Evolutionary conservation across 2,329 filamentous ascomycete genomes (phyloP).

Genomic region (Paecilomyces sp.): DNA sequence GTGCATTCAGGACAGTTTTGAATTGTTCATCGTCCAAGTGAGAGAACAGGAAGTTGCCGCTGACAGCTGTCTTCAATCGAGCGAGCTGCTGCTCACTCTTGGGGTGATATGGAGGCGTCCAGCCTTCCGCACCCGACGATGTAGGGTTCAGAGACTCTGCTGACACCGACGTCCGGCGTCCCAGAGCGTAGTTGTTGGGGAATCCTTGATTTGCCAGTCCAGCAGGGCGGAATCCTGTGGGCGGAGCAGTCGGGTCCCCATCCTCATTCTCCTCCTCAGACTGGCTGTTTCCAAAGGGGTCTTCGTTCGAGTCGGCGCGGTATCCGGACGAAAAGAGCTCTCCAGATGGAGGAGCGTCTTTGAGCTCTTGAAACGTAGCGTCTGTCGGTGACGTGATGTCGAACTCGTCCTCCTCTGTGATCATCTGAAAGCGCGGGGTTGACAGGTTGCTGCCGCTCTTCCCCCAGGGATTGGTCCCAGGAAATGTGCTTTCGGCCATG

Average conservation of each 20-base stretch:
- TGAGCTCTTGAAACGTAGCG: constrained; percentile 46
- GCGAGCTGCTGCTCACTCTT: constrained; percentile 76
- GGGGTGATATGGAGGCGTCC: constrained; percentile 76
- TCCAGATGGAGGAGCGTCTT: constrained; percentile 18
- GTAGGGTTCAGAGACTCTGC: constrained; percentile 92
- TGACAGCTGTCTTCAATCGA: constrained; percentile 73
- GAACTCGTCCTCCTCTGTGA: constrained; percentile 75
- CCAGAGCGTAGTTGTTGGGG: constrained; percentile 89
- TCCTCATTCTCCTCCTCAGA: constrained; percentile 20
- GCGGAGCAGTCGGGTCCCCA: constrained; percentile 13
- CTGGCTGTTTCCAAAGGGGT: constrained; percentile 27
- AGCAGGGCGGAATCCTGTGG: constrained; percentile 16
- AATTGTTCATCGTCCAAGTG: constrained; percentile 93
- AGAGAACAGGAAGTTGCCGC: constrained; percentile 86
- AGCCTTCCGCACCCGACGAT: constrained; percentile 76
- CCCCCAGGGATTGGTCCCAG: constrained; percentile 74
- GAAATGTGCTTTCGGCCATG: constrained; percentile 72
- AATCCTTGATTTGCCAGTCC: constrained; percentile 36
- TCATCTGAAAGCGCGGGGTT: constrained; percentile 50
- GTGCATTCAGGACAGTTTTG: constrained; percentile 74
- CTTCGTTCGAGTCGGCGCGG: constrained; percentile 10
- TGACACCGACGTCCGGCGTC: constrained; percentile 88
- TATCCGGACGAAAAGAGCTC: constrained; percentile 37
- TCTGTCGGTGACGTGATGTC: constrained; percentile 72
- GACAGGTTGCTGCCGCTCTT: constrained; percentile 61